A percentile compares a stretch with the other conserved stretches of the same genome.
These are phyloP conservation scores for Ampelocalamus luodianensis DNA, from an alignment of 176 grass and related monocot genomes.

Conservation along the genomic window DNA sequence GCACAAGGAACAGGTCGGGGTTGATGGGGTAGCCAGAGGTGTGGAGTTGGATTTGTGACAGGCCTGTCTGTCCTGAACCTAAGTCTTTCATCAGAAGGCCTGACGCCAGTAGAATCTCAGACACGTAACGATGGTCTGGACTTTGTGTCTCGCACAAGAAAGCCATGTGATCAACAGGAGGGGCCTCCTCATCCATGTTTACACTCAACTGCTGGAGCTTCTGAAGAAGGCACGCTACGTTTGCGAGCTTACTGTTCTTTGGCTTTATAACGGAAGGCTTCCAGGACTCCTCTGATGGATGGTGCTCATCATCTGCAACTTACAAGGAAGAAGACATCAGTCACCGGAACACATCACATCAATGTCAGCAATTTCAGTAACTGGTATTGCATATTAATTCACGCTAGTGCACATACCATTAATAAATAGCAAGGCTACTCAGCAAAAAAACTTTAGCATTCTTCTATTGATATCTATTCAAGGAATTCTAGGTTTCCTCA, in stretches of 20 bases:
- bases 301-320: conserved; percentile 52
- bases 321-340: conserved; percentile 40
- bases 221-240: conserved; percentile 74
- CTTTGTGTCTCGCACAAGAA: conserved; percentile 76
- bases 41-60: conserved; percentile 63
- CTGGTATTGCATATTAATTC: background rate
- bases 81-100: conserved; percentile 94
- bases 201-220: conserved; percentile 70
- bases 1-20: conserved; percentile 79
- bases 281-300: conserved; percentile 41
- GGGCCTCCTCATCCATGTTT: conserved; percentile 52
- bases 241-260: conserved; percentile 69
- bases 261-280: conserved; percentile 45
- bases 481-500: background rate
- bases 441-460: background rate
- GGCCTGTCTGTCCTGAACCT: conserved; percentile 34
- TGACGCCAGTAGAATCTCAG: conserved; percentile 87
- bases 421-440: background rate
- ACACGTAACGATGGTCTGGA: conserved; percentile 74
- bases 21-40: conserved; percentile 77
- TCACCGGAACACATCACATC: background rate
- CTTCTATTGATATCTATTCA: background rate
- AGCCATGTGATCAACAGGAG: conserved; percentile 73
- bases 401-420: background rate
- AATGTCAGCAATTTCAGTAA: conserved; percentile 10